These are phyloP conservation scores for Echria macrotheca DNA, from an alignment of 495 filamentous ascomycete genomes.

Conservation along the genomic window DNA sequence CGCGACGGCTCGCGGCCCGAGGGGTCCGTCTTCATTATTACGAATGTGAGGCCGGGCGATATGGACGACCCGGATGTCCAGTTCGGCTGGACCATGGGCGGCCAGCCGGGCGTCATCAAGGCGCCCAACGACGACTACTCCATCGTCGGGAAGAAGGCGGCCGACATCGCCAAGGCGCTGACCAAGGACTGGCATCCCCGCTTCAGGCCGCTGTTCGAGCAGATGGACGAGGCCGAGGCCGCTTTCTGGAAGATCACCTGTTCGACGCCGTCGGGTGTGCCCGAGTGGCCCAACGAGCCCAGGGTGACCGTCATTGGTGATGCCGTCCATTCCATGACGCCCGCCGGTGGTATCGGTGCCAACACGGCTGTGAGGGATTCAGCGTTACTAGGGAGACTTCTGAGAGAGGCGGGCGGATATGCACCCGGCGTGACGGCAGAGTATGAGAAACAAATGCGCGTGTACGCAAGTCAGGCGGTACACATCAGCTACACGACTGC, in stretches of 20 bases:
- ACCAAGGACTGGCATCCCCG: constrained; percentile 45
- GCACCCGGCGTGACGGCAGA: constrained; percentile 39
- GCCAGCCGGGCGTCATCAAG: constrained; percentile 44
- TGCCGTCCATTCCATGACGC: constrained; percentile 57
- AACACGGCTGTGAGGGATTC: constrained; percentile 54
- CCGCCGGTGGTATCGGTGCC: constrained; percentile 54
- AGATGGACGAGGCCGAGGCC: constrained; percentile 46
- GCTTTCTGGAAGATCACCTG: constrained; percentile 56
- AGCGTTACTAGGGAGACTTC: constrained; percentile 40
- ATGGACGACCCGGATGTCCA: constrained; percentile 47
- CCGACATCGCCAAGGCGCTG: constrained; percentile 44
- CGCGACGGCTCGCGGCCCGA: constrained; percentile 33
- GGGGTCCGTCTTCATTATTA: constrained; percentile 45
- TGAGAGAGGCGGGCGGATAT: constrained; percentile 40
- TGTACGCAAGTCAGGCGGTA: constrained; percentile 49
- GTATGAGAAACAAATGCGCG: constrained; percentile 53
- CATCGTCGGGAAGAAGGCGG: constrained; percentile 44
- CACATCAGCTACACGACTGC: constrained; percentile 40
- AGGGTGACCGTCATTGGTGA: constrained; percentile 59
- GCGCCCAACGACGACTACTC: constrained; percentile 47
- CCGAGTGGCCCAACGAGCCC: constrained; percentile 44
- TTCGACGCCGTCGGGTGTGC: constrained; percentile 45
- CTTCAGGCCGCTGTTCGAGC: constrained; percentile 44
- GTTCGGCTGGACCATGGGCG: constrained; percentile 54
- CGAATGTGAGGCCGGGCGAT: constrained; percentile 49